Conservation (phyloP, 75 land plant genomes). For the Picea sitchensis region DNA sequence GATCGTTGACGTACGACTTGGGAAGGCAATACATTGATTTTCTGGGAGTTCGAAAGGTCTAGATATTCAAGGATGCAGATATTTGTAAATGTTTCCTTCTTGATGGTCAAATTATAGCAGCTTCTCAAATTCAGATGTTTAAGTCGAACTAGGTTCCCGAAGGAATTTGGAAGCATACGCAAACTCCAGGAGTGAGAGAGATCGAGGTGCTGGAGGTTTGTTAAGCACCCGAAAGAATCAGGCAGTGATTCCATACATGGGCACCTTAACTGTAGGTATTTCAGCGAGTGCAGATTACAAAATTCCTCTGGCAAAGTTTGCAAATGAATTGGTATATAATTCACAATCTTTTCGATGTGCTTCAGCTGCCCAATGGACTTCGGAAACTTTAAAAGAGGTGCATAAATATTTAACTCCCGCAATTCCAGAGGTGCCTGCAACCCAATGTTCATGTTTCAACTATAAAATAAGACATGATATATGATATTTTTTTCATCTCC, state of each 20-base stretch:
- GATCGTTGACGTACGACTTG: no score
- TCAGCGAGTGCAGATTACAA: neutral
- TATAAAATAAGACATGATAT: neutral
- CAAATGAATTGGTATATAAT: neutral
- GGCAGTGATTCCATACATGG: neutral
- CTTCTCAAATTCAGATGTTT: neutral
- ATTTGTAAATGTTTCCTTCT: no score
- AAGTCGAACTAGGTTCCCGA: neutral
- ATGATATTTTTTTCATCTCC: no score
- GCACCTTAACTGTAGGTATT: neutral
- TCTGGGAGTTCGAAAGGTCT: no score
- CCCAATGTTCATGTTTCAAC: neutral
- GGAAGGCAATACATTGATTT: no score
- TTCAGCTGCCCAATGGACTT: neutral
- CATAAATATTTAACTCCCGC: neutral
- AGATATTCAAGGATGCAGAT: no score
- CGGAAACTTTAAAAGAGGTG: neutral
- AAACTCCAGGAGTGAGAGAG: neutral
- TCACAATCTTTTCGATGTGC: conserved; percentile 1
- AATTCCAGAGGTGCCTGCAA: neutral
- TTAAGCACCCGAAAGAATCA: neutral
- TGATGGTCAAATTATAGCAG: neutral
- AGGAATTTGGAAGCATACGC: neutral
- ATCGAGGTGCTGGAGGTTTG: neutral
- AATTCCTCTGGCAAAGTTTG: neutral